phyloP scores from a whole-genome alignment of 352 stramenopile genomes.

The Globisporangium radiosum region DNA sequence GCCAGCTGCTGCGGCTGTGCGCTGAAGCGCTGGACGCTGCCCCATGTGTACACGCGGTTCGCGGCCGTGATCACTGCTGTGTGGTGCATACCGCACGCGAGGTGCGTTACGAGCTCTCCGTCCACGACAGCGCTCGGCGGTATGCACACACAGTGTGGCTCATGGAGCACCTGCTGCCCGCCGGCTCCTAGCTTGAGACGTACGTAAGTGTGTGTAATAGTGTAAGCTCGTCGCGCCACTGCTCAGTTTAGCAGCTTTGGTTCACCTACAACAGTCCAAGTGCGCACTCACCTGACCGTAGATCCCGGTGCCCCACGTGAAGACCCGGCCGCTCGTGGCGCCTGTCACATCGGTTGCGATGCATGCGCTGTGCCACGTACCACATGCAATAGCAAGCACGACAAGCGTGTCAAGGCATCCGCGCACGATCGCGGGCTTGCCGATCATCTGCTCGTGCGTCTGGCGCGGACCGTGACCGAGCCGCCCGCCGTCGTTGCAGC shows the following conservation, averaged over 20 bases:
- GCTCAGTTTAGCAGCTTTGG: background rate
- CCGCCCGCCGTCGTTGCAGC: conserved; percentile 85
- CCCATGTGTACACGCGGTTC: conserved; percentile 67
- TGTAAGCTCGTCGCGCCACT: background rate
- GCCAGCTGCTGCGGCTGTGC: conserved; percentile 27
- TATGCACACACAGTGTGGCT: conserved; percentile 34
- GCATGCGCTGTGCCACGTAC: conserved; percentile 68
- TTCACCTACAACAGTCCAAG: too few species aligned
- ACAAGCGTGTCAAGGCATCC: conserved; percentile 26
- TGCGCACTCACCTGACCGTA: conserved; percentile 39
- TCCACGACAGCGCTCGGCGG: conserved; percentile 22
- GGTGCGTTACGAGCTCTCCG: conserved; percentile 29
- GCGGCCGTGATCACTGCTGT: conserved; percentile 38
- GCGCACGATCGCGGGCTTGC: conserved; percentile 25
- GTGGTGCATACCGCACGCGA: conserved; percentile 68
- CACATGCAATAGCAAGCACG: conserved; percentile 56
- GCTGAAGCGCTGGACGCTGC: conserved; percentile 46
- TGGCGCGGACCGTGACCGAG: conserved; percentile 27
- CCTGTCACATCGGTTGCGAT: conserved; percentile 23
- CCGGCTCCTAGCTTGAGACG: conserved; percentile 36
- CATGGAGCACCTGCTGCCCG: conserved; percentile 32
- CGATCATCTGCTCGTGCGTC: conserved; percentile 6
- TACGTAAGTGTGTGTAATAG: background rate
- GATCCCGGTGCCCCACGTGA: conserved; percentile 67
- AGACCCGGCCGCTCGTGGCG: conserved; percentile 28